Evolutionary conservation across 306 rosid species (phyloP), one percentile per base, ranked within the genome.

Genomic region (Mimosa pudica): DNA sequence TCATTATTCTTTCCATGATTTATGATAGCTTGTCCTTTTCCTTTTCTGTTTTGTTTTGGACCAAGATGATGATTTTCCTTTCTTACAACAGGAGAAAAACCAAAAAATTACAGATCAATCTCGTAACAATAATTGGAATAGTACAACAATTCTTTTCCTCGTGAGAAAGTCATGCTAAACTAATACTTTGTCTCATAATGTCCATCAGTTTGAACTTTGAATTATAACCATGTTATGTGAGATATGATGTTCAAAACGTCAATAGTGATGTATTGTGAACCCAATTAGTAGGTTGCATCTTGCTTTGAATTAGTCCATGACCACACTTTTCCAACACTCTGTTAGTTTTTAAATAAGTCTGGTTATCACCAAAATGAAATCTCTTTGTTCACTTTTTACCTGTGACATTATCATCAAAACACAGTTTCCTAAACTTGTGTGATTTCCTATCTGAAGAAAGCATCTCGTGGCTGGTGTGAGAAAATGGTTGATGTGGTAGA

Each of bases 391-490:
- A 35, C 18, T 20, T 52, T 62, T 79, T 62, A 16, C 61, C 24
- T 8, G 16, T 47, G 13, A 75, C 81, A 36, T 47, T 76, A 11
- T 76, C 73, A 11, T 76, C 61, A 66, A 70, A 3, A 16, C 70
- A 65, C 70, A 10, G 18, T 69, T 67, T 48, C 32, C 32, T 12
- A 32, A 70, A 67, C 18, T 24, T 44, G 13, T 55, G 32, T 75
- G 64, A 52, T 47, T 70, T 82, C 52, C 74, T 75, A 46, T 76
- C 42, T 61, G n/a, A 82, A 93, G 97, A 93, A 80, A 85, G 81
- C 88, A 81, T 78, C 98, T 78, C 94, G 90, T 65, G 99, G 99
- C 73, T 90, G 99, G 98, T 85, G 91, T 81, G 98, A 93, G 86
- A 95, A 93, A 88, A 91, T 95, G 98, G 87, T 95, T 49, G 97